Base-by-base conservation (phyloP, 352 stramenopile genomes). In the Phytopythium aichiense region DNA sequence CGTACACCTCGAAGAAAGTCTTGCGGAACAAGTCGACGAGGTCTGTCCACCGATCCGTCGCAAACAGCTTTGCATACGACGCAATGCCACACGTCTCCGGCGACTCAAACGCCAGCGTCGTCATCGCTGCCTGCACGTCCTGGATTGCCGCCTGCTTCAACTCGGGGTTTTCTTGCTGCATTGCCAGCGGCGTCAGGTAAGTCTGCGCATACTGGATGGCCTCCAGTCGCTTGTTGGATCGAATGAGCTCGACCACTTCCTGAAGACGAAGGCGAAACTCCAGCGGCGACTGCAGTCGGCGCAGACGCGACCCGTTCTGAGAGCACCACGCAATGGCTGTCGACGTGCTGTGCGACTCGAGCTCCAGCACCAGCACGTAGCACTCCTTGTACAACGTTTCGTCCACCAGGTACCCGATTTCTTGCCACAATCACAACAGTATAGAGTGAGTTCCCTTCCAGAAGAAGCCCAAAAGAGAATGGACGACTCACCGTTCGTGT, bases 231-330 rank as follows among this genome's bases (percentile, higher is more conserved):
- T 91, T 84, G 54, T 74, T 73, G 4, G 73, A 72, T 52, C 85
- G 85, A n/a, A 92, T 81, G n/a, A 88, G 67, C 61, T 92, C 85
- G 23, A 94, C 68, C 62, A 92, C 89, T 58, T 88, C 79, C 62
- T 94, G 85, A 31, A 92, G 56, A 9, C 85, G 73, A 35, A 94
- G 51, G 11, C 81, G 78, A 42, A 94, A 91, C 56, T 92, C 82
- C n/a, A 94, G 50, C 22, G 65, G 68, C 7, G 85, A 92, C 54
- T 85, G 76, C 18, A 94, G 59, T 18, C 85, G 83, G 43, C 85
- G 79, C 31, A 94, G 61, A 4, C 85, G 79, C 23, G 85, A 86
- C 13, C 68, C 85, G 63, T 94, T 92, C 38, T 87, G 76, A 2
- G 63, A 71, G 58, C 85, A 94, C 85, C 85, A 94, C 13, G 63